A percentile compares a stretch with the other conserved stretches of the same genome.
Conservation (phyloP, 306 rosid genomes). For the Rosa persica region DNA sequence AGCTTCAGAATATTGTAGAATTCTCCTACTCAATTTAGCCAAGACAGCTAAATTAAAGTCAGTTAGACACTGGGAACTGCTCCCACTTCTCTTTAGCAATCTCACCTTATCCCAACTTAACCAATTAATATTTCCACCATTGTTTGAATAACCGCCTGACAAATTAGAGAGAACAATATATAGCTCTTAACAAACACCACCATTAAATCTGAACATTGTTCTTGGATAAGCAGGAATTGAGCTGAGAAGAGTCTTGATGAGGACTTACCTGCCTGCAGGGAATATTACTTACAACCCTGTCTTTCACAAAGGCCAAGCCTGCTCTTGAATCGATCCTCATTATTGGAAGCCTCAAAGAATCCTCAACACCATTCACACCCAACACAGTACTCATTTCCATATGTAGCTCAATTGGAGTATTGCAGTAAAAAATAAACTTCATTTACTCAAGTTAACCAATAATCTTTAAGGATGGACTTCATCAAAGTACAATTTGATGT, state of each 20-base stretch:
- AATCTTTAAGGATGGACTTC: background rate
- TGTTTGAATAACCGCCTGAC: background rate
- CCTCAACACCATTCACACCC: background rate
- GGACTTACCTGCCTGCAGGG: background rate
- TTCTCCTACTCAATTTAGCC: background rate
- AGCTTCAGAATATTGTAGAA: background rate
- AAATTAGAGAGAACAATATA: background rate
- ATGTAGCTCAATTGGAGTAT: background rate
- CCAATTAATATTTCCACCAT: background rate
- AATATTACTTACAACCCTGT: background rate
- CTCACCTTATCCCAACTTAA: background rate
- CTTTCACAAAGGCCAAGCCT: background rate
- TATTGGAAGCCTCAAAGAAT: background rate
- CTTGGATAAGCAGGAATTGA: background rate
- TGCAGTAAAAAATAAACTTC: background rate
- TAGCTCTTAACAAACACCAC: background rate
- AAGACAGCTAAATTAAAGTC: background rate
- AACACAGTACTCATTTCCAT: background rate
- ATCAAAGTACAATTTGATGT: background rate
- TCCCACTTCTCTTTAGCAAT: background rate
- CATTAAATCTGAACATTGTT: background rate
- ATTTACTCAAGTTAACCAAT: background rate
- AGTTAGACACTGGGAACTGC: background rate
- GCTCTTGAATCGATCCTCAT: background rate
- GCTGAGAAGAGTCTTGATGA: background rate